Evolutionary conservation across 345 rosid genomes (phyloP).

Genomic region (Hevea brasiliensis): DNA sequence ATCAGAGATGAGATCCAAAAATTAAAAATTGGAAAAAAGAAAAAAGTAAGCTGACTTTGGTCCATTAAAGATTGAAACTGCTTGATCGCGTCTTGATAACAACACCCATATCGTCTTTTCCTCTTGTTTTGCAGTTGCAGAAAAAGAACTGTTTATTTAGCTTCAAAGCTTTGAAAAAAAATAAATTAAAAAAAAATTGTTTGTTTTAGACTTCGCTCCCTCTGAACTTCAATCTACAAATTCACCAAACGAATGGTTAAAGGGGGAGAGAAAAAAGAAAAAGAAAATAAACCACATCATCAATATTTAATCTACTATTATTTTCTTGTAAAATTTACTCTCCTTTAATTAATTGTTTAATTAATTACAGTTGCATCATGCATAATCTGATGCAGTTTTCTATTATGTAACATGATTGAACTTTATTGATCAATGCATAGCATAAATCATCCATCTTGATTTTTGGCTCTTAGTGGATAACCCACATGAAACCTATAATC

Average conservation of each 20-base stretch:
- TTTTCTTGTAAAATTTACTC: too few relatives aligned
- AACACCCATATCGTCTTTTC: conserved; percentile 41
- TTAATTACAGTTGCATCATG: too few relatives aligned
- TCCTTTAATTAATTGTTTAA: too few relatives aligned
- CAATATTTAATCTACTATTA: too few relatives aligned
- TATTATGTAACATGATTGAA: too few relatives aligned
- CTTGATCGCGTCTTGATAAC: conserved; percentile 65
- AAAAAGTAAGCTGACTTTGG: conserved; percentile 51
- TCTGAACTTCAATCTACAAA: not conserved
- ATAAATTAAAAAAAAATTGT: not conserved
- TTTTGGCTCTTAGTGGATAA: too few relatives aligned
- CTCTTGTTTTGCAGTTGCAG: not conserved
- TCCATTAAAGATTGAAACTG: conserved; percentile 70
- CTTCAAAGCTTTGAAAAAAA: not conserved
- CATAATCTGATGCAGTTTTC: too few relatives aligned
- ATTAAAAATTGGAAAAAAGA: not conserved
- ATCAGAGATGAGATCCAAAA: conserved; percentile 25
- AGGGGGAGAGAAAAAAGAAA: too few relatives aligned
- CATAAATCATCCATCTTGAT: too few relatives aligned
- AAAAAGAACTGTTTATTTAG: not conserved
- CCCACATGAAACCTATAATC: too few relatives aligned
- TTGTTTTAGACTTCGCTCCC: not conserved
- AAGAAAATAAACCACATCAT: too few relatives aligned
- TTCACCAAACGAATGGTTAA: not conserved
- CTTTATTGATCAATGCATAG: too few relatives aligned